Evolutionary conservation across 345 rosid species (phyloP), one percentile per base, ranked within the genome.

Genomic region (Angophora floribunda): DNA sequence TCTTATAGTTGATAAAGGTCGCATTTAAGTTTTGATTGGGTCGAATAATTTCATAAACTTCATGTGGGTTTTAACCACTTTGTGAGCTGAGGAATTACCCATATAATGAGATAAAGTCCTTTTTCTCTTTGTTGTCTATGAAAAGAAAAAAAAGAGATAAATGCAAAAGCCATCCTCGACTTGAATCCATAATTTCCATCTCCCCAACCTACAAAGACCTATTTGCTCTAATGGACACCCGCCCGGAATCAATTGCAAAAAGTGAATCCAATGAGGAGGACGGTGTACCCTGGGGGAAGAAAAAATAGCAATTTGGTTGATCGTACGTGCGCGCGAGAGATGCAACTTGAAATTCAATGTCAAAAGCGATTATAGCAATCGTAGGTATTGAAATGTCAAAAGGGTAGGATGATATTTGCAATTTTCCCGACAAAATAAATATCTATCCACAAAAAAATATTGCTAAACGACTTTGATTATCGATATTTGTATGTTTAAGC

Each of bases 381-480:
- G 45, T 36, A 16, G 41, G 3, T 32, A 17, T 70, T 16, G 24
- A 32, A 36, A 70, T 32, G 80, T 32, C 32, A 70, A 45, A 9
- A 70, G 47, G 80, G 47, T 70, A 19, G 44, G 7, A 0, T 17
- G 80, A 70, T 9, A 70, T 11, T 36, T 70, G 80, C 80, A 17
- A 70, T 32, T 70, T 70, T 36, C 80, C 80, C 7, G 13, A 32
- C 24, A 30, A 30, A 15, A 65, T 17, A n/a, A 30, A 30, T 4
- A 15, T 30, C 44, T 65, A 30, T n/a, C 36, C 32, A 28, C 32
- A 28, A 61, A n/a, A 28, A 61, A 67, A 7, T 32, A 67, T 70
- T 70, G 82, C 4, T 36, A 0, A 36, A 36, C 4, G 44, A 70
- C 0, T 17, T 70, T 6, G 26, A 70, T 17, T 0, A 13, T 70